Conservation (phyloP, 441 rosid species). For the Theobroma grandiflorum region DNA sequence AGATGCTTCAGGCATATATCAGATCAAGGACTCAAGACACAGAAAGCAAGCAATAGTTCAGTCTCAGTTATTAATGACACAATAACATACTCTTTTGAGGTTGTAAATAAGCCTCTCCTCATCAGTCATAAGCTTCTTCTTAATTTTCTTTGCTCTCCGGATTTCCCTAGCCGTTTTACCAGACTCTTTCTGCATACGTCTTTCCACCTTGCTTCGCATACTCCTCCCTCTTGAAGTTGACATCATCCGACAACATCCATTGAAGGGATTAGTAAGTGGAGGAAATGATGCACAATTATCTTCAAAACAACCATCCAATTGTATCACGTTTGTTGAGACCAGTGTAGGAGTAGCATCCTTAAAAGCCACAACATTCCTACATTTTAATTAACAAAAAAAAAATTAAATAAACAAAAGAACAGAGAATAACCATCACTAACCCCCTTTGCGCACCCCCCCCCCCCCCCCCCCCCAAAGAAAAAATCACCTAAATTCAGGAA, state of each 20-base stretch:
- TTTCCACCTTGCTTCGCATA: slow-evolving; percentile 95
- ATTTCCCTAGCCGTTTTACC: slow-evolving; percentile 90
- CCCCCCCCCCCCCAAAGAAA: not conserved
- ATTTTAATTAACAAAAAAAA: slow-evolving; percentile 15
- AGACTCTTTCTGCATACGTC: slow-evolving; percentile 87
- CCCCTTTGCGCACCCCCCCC: no score
- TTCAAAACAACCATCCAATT: slow-evolving; percentile 23
- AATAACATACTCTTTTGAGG: slow-evolving; percentile 75
- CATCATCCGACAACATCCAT: slow-evolving; percentile 67
- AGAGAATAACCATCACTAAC: not conserved
- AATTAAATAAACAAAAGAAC: slow-evolving; percentile 11
- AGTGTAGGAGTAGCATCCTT: slow-evolving; percentile 38
- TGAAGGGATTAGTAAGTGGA: slow-evolving; percentile 31
- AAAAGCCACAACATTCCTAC: slow-evolving; percentile 45
- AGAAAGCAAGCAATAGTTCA: not conserved
- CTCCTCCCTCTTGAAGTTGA: slow-evolving; percentile 87
- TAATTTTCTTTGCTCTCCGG: slow-evolving; percentile 86
- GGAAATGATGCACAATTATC: slow-evolving; percentile 31
- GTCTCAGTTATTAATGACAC: not conserved
- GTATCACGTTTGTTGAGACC: slow-evolving; percentile 25
- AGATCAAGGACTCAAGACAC: not conserved
- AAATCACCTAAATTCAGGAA: not conserved
- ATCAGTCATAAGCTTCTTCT: slow-evolving; percentile 97
- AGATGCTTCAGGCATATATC: not conserved
- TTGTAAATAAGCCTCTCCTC: slow-evolving; percentile 95